Base-by-base conservation (phyloP, 1,139 yeast genomes). In the Tardiomyces depauwii region DNA sequence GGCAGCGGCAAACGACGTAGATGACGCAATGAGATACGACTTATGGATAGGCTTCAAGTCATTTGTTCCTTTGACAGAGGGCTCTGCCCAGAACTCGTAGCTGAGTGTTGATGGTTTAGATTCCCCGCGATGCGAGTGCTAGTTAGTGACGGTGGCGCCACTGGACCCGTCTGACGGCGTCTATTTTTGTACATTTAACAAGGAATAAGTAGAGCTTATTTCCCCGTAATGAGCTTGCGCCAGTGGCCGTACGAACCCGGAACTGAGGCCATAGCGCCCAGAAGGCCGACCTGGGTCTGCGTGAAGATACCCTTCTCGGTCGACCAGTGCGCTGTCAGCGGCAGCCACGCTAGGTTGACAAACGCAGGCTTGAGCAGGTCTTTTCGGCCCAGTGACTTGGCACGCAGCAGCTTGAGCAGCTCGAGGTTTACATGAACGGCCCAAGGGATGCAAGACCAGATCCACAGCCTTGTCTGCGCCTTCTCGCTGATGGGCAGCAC, bases 281-380 rank as follows among this genome's bases (percentile, higher is more conserved):
- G 51, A 27, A 61, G 47, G 1, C 73, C 73, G 2, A 70, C 71
- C 21, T 54, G 51, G 42, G 57, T 50, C 23, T 64, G 65, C 23
- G 53, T 51, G 38, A 67, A 49, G 39, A 62, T 51, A 0, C 73
- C 73, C 2, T 47, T 49, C 46, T 60, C 62, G n/a, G 65, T 51
- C 2, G 72, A 66, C 74, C 74, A 69, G 52, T 69, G 74, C 40
- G 66, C 53, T 2, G 73, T 65, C 45, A 69, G 51, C 2, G 73
- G 74, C 39, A 66, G 56, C 60, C 69, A 69, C 14, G 68, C 65
- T 28, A 63, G 49, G 49, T 68, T 66, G 45, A 63, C 62, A n/a
- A 63, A 46, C 25, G 68, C 49, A 30, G 57, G 54, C 28, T 50
- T 47, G 40, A 47, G 46, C 42, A 39, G 43, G 42, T 55, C 56